Base-by-base conservation (phyloP, 305 asterid species). In the Euphrasia arctica region DNA sequence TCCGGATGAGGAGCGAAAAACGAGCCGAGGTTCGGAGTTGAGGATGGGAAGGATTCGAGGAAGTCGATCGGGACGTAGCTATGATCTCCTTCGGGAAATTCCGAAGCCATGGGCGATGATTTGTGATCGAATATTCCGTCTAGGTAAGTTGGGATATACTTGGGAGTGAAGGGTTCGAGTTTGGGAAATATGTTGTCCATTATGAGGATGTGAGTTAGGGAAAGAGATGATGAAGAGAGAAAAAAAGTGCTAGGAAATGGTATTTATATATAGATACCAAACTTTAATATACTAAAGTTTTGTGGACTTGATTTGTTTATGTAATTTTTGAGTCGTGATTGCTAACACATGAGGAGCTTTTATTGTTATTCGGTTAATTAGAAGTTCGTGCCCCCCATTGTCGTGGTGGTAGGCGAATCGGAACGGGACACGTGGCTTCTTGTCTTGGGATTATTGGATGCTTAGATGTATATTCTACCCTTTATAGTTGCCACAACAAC, bases 351-450 rank as follows among this genome's bases (percentile, higher is more conserved):
- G 51, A 68, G 45, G 56, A 68, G 66, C 14, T 4, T 15, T n/a
- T 14, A 69, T 60, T 72, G 66, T 43, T 57, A 15, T 58, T 65
- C 48, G 39, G 68, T 64, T 61, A 45, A 61, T 29, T 45, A 62
- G 51, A 70, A 64, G 54, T 79, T 85, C 81, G 86, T 84, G 95
- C 90, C 55, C 62, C 79, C 87, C 90, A 76, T 79, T 70, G 69
- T 78, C 77, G 62, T 66, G 55, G 29, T n/a, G 31, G 59, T 47
- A 36, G 71, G 57, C 84, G 84, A 81, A 83, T 78, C 58, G 70
- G 31, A 62, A 62, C 41, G 25, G 60, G 70, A 67, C 89, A 77
- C 12, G 66, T 75, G 85, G 69, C 67, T 42, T 48, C 71, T 56
- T 69, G 65, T 70, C 76, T 63, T 60, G 72, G 74, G 74, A 71